Base-by-base conservation (phyloP, 2,329 filamentous ascomycete species). In the Penicillium sp. region DNA sequence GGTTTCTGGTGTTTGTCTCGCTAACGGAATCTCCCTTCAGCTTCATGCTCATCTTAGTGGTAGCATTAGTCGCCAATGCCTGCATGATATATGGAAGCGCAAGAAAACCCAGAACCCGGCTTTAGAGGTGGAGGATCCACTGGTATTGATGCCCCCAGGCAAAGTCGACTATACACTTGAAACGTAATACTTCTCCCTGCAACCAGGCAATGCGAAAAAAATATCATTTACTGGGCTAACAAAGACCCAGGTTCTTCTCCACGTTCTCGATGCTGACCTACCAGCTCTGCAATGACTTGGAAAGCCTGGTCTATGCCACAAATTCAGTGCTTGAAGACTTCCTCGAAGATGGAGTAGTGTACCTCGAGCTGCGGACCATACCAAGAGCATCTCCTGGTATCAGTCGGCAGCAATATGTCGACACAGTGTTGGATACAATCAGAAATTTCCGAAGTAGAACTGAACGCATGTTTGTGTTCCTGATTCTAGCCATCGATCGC, bases 261-360 rank as follows among this genome's bases (percentile, higher is more conserved):
- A 79, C 91, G 14, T 93, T 93, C 74, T 87, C 85, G 26, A 86
- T 81, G 40, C 91, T 91, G 70, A 93, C 92, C 61, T 93, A 94
- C 74, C 80, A 82, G 55, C 84, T 95, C 34, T 81, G 88, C 73
- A 84, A 84, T 64, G 84, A 88, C 63, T 71, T 79, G 10, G 71
- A 78, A 3, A 84, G 84, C 60, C 74, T 90, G 44, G 76, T 74
- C 38, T 79, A 83, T 62, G 84, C 88, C 26, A 91, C 89, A 1
- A 76, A 73, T 39, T 79, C 82, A 5, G 88, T 92, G 41, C 78
- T 91, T 7, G 57, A 75, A 18, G 81, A 85, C 63, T 95, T 94
- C 65, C 77, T 81, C 47, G 69, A 71, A 26, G 90, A 94, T 66
- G 88, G 88, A 34, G 86, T 93, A 14, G 79, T 83, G 52, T 93